A percentile compares a stretch with the other conserved stretches of the same genome.
phyloP scores from a whole-genome alignment of 306 rosid genomes.

The Trichosanthes truncata region DNA sequence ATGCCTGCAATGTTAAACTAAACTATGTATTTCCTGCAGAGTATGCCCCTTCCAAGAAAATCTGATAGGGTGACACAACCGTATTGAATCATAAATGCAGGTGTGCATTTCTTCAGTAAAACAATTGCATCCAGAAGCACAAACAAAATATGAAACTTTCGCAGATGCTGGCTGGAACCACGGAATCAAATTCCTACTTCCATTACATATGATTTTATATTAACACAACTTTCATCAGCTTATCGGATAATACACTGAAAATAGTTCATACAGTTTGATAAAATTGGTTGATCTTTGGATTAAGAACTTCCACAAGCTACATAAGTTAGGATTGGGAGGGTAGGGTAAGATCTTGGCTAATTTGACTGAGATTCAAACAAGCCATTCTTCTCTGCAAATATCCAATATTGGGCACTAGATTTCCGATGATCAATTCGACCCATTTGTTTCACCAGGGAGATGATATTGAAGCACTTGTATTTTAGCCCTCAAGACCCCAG shows the following conservation, averaged over 20 bases:
- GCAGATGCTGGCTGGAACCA: not conserved
- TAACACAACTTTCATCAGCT: not conserved
- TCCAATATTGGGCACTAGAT: not conserved
- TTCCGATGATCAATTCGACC: not conserved
- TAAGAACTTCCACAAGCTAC: not conserved
- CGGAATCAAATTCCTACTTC: not conserved
- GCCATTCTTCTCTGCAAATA: conserved; percentile 2
- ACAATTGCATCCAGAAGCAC: not conserved
- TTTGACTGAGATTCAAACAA: not conserved
- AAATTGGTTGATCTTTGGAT: not conserved
- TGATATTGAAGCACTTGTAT: not conserved
- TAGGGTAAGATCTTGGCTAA: not conserved
- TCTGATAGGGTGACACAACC: not conserved
- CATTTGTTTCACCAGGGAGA: not conserved
- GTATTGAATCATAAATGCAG: not conserved
- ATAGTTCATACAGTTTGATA: not conserved
- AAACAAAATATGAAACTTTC: not conserved
- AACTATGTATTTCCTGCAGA: not conserved
- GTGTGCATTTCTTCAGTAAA: not conserved
- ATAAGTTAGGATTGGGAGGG: not conserved
- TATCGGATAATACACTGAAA: not conserved
- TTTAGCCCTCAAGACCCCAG: conserved; percentile 1
- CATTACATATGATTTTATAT: not conserved
- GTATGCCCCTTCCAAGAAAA: not conserved
- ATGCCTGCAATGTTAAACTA: not conserved